Conservation (phyloP, 2,329 filamentous ascomycete genomes). For the Colletotrichum destructivum region DNA sequence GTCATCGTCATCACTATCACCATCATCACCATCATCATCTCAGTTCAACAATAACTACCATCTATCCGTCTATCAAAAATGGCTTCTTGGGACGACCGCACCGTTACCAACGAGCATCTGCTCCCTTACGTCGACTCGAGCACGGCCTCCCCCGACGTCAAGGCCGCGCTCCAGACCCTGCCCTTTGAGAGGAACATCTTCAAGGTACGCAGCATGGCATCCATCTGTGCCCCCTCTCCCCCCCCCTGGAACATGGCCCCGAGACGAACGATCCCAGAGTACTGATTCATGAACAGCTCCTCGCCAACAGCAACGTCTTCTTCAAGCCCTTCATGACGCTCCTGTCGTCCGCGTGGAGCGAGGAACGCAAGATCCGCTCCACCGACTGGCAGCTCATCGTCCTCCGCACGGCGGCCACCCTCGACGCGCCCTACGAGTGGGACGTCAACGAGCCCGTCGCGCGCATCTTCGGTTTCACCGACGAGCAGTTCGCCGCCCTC, state of each 20-base stretch:
- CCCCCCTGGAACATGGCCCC: too few relatives aligned
- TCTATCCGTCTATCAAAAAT: not conserved
- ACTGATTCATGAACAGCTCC: not conserved
- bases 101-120: constrained; percentile 22
- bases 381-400: constrained; percentile 46
- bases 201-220: not conserved
- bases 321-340: constrained; percentile 41
- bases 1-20: too few relatives aligned
- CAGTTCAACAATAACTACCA: too few relatives aligned
- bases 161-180: constrained; percentile 22
- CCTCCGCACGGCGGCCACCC: constrained; percentile 44
- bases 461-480: constrained; percentile 41
- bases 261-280: too few relatives aligned
- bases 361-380: constrained; percentile 39
- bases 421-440: constrained; percentile 46
- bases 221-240: too few relatives aligned
- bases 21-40: too few relatives aligned
- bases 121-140: constrained; percentile 26
- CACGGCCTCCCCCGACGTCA: constrained; percentile 18
- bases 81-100: constrained; percentile 3
- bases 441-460: constrained; percentile 47
- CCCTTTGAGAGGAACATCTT: constrained; percentile 27
- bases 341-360: constrained; percentile 31
- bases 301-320: constrained; percentile 15
- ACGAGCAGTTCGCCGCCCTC: constrained; percentile 37